Evolutionary conservation across 2,329 filamentous ascomycete species (phyloP), one percentile per base, ranked within the genome.

Genomic region (Graphium sp.): DNA sequence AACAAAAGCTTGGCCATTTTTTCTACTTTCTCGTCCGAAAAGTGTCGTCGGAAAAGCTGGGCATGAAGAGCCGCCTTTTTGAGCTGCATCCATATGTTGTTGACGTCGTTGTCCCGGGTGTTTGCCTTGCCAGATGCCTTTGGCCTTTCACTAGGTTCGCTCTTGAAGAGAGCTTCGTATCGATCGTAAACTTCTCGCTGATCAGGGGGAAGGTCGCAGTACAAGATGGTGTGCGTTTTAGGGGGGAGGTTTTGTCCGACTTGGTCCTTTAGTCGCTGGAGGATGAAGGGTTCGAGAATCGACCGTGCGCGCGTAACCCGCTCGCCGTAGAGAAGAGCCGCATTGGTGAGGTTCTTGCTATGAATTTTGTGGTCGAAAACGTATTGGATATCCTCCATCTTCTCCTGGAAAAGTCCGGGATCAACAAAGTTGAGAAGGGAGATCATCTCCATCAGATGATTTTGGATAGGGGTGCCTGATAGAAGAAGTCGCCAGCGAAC

Each of bases 341-440:
- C 80, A 45, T 94, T 75, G 32, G 76, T 70, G 7, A 77, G 68
- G 41, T 85, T 79, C 21, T 74, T 75, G 13, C 84, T 79, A 30
- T 79, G 85, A 9, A 87, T 81, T 44, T 91, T 93, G 46, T 91
- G 80, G 39, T 82, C 83, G 55, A 98, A 98, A 26, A 95, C 78
- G 29, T 74, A 77, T 32, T 77, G 64, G n/a, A 98, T 63, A 35
- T 85, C 72, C 7, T 89, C 74, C 41, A 78, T 72, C 32, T 32
- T 33, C 20, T 75, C 67, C 7, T 68, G 60, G 48, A 98, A 98
- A 20, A 95, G 66, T 6, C 68, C 56, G 0, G 89, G 89, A 50
- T 95, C 77, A 42, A 98, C 84, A 46, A 98, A 95, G n/a, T 77
- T 82, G 9, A 98, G 66, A 10, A 98, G 67, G 3, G 84, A 80